phyloP scores from a whole-genome alignment of 257 asterid species.

The Nemophila menziesii region DNA sequence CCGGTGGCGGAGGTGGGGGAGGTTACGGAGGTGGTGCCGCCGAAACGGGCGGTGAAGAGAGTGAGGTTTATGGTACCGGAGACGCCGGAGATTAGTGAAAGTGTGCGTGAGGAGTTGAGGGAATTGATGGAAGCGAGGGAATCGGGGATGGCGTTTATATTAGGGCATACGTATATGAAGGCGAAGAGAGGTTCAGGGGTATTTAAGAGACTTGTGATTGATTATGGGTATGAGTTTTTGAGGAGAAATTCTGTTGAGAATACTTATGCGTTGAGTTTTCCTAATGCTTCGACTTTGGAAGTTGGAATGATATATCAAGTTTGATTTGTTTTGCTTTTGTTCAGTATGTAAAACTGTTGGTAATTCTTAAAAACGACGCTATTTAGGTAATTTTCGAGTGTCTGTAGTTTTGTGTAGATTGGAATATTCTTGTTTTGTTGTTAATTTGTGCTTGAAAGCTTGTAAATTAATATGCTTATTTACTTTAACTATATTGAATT shows the following conservation, averaged over 20 bases:
- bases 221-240: slow-evolving; percentile 18
- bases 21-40: not conserved
- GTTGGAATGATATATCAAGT: slow-evolving; percentile 2
- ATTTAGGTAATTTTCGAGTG: too few relatives aligned
- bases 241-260: slow-evolving; percentile 9
- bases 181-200: slow-evolving; percentile 20
- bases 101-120: slow-evolving; percentile 17
- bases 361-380: too few relatives aligned
- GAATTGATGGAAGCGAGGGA: slow-evolving; percentile 15
- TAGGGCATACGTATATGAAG: slow-evolving; percentile 16
- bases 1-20: not conserved
- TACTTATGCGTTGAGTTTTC: slow-evolving; percentile 1
- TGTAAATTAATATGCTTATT: too few relatives aligned
- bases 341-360: not conserved
- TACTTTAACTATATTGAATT: too few relatives aligned
- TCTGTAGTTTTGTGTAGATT: too few relatives aligned
- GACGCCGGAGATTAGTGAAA: slow-evolving; percentile 6
- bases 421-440: too few relatives aligned
- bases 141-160: slow-evolving; percentile 20
- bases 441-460: too few relatives aligned
- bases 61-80: slow-evolving; percentile 9
- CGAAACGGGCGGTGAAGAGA: not conserved
- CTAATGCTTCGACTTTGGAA: slow-evolving; percentile 1
- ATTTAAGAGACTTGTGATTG: slow-evolving; percentile 16
- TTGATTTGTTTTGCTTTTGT: not conserved